phyloP scores from a whole-genome alignment of 768 basidiomycete genomes.

The Clitopilus hobsonii region DNA sequence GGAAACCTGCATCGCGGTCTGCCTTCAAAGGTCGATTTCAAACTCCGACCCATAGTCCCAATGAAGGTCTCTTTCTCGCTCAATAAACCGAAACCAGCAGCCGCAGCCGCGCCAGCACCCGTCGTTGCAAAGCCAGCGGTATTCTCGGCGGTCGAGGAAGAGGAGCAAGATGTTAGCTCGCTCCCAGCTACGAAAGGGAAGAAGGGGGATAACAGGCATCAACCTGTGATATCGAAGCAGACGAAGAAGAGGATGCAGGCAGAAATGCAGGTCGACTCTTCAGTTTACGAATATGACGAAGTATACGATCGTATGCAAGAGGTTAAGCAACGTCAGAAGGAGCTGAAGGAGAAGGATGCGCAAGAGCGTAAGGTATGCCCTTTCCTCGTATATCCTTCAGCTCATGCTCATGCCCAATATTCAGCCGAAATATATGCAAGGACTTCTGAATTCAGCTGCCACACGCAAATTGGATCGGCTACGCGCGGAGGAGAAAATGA shows the following conservation, averaged over 20 bases:
- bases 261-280: constrained; percentile 74
- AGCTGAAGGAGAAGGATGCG: constrained; percentile 69
- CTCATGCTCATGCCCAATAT: background rate
- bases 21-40: constrained; percentile 16
- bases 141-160: constrained; percentile 50
- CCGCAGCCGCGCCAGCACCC: constrained; percentile 37
- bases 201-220: constrained; percentile 35
- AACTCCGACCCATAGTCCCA: constrained; percentile 26
- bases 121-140: background rate
- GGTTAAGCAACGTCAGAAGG: constrained; percentile 70
- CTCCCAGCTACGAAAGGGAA: background rate
- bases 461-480: constrained; percentile 85
- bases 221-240: constrained; percentile 51
- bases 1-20: constrained; percentile 4
- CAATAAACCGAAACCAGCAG: constrained; percentile 50
- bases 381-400: background rate
- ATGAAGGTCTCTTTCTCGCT: constrained; percentile 95
- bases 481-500: constrained; percentile 96
- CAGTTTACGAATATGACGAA: constrained; percentile 93
- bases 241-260: constrained; percentile 70
- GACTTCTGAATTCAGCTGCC: constrained; percentile 74
- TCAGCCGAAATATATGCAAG: constrained; percentile 91
- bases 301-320: constrained; percentile 96
- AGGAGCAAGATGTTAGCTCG: constrained; percentile 55
- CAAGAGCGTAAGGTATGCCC: constrained; percentile 71